Evolutionary conservation across 495 filamentous ascomycete species (phyloP).

Genomic region (Aspergillus cavernicola): DNA sequence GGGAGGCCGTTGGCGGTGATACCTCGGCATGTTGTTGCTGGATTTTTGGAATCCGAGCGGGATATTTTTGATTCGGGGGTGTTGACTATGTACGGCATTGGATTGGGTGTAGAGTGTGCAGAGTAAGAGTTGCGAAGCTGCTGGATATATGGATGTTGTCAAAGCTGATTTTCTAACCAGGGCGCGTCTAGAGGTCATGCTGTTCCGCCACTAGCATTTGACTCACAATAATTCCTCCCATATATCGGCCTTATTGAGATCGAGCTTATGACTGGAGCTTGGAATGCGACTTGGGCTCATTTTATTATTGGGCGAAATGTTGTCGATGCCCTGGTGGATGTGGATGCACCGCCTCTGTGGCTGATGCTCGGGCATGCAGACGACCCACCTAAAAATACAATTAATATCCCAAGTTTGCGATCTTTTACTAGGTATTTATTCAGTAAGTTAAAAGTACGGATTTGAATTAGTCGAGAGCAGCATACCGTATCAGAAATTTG

Average conservation of each 20-base stretch:
- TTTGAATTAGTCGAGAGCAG: background rate
- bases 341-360: constrained; percentile 28
- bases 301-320: constrained; percentile 2
- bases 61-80: constrained; percentile 79
- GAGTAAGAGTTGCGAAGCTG: background rate
- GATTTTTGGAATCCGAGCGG: constrained; percentile 79
- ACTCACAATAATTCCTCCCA: too few relatives aligned
- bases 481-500: background rate
- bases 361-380: constrained; percentile 12
- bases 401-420: background rate
- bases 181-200: too few relatives aligned
- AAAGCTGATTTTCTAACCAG: too few relatives aligned
- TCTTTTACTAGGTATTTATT: too few relatives aligned
- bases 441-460: too few relatives aligned
- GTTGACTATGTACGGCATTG: constrained; percentile 73
- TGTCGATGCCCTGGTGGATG: constrained; percentile 11
- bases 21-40: constrained; percentile 80
- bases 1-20: constrained; percentile 73
- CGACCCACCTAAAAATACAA: constrained; percentile 14
- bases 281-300: too few relatives aligned
- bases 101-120: constrained; percentile 3
- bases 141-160: background rate
- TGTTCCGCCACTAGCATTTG: too few relatives aligned
- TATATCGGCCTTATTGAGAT: too few relatives aligned
- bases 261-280: too few relatives aligned